A percentile compares a stretch with the other conserved stretches of the same genome.
Conservation (phyloP, 331 rosid genomes). For the Quercus phellos region DNA sequence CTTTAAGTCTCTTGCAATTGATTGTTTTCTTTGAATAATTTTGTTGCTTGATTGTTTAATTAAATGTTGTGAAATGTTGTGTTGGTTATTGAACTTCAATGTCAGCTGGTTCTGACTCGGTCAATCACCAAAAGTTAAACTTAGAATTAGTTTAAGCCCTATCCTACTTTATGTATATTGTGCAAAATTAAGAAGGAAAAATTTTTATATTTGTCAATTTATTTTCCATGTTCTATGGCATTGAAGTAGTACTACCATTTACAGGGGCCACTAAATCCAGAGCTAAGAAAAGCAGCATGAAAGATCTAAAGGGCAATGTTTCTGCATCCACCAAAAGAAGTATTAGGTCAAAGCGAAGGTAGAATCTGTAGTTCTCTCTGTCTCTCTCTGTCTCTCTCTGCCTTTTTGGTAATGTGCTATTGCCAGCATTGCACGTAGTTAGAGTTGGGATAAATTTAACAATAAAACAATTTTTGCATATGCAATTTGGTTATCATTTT, state of each 20-base stretch:
- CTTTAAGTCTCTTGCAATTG: not conserved
- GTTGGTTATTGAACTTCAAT: conserved; percentile 13
- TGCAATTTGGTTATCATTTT: not conserved
- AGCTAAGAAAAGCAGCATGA: conserved; percentile 43
- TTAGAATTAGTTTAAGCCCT: conserved; percentile 39
- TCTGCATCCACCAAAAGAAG: conserved; percentile 35
- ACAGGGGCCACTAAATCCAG: conserved; percentile 38
- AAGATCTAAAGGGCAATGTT: conserved; percentile 29
- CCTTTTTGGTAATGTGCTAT: not conserved
- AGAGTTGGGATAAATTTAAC: not conserved
- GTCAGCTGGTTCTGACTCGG: conserved; percentile 40
- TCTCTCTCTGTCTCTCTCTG: not conserved
- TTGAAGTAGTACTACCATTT: conserved; percentile 10
- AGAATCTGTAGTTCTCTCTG: not conserved
- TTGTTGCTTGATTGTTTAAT: conserved; percentile 1
- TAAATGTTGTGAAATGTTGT: not conserved
- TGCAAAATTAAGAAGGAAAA: not conserved
- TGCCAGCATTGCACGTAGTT: not conserved
- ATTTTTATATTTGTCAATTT: not conserved
- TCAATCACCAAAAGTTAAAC: conserved; percentile 40
- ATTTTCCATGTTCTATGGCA: not conserved
- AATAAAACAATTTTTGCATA: not conserved
- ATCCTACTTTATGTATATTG: not conserved
- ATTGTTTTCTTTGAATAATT: not conserved
- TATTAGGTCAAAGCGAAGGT: conserved; percentile 37